Percentiles rank a stretch among this genome's conserved stretches.
phyloP scores from a whole-genome alignment of 371 early-diverging fungal species.

The Vittaforma corneae region DNA sequence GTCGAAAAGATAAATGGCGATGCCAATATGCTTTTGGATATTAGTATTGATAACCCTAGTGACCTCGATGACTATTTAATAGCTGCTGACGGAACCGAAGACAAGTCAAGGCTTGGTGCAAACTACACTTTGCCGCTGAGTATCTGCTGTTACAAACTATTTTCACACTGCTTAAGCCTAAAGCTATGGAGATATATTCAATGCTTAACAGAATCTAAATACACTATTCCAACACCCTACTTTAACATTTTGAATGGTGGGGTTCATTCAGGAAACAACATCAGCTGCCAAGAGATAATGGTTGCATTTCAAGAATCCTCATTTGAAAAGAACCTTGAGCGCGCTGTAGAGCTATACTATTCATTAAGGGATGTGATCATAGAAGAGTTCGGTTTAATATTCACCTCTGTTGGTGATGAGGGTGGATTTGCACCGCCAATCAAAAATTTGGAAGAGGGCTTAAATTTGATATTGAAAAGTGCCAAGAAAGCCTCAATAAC shows the following conservation, averaged over 20 bases:
- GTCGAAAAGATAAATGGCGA: constrained; percentile 75
- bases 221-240: constrained; percentile 80
- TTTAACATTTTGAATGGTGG: constrained; percentile 99
- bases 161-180: constrained; percentile 75
- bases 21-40: constrained; percentile 68
- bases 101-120: constrained; percentile 78
- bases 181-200: constrained; percentile 79
- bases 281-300: constrained; percentile 99
- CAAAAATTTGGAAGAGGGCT: constrained; percentile 75
- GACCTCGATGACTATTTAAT: constrained; percentile 78
- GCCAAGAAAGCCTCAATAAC: constrained; percentile 78
- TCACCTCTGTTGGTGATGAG: constrained; percentile 96
- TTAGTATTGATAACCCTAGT: constrained; percentile 70
- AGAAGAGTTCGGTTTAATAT: constrained; percentile 72
- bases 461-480: constrained; percentile 74
- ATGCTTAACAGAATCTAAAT: constrained; percentile 64
- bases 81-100: constrained; percentile 76
- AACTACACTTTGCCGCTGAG: constrained; percentile 94
- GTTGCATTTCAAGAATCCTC: constrained; percentile 60
- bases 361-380: constrained; percentile 80
- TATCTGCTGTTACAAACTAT: constrained; percentile 81
- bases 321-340: constrained; percentile 37
- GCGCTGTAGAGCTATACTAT: constrained; percentile 76
- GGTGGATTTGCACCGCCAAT: constrained; percentile 99
- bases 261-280: constrained; percentile 91